Evolutionary conservation across 2,329 filamentous ascomycete genomes (phyloP).

Genomic region (Aspergillus viridinutans): DNA sequence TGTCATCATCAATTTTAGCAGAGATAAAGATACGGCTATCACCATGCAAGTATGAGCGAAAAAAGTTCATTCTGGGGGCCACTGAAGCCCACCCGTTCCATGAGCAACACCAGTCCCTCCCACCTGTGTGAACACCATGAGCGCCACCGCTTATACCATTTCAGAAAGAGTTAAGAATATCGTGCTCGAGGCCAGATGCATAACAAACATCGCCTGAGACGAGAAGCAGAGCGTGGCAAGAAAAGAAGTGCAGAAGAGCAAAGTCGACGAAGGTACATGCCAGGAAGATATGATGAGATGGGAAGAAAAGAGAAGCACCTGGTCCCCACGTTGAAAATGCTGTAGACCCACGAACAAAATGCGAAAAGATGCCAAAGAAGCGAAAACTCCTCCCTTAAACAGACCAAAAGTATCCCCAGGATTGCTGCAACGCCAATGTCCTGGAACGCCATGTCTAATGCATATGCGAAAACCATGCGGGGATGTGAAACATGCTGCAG

Average conservation of each 20-base stretch:
- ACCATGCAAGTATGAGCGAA: conserved; percentile 7
- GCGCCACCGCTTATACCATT: conserved; percentile 29
- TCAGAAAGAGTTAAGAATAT: conserved; percentile 7
- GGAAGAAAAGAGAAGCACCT: conserved; percentile 9
- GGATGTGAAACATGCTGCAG: conserved; percentile 9
- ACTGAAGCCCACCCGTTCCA: conserved; percentile 3
- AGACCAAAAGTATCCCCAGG: conserved; percentile 22
- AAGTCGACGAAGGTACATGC: conserved; percentile 15
- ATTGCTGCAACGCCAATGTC: conserved; percentile 23
- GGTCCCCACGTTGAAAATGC: conserved; percentile 20
- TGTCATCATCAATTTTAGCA: conserved; percentile 23
- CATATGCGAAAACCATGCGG: conserved; percentile 20
- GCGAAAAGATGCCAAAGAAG: conserved; percentile 28
- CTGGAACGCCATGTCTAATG: conserved; percentile 34
- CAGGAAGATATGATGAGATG: conserved; percentile 17
- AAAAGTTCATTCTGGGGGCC: not conserved
- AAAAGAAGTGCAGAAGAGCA: conserved; percentile 6
- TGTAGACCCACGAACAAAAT: conserved; percentile 21
- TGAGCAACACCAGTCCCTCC: conserved; percentile 19
- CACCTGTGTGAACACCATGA: conserved; percentile 25
- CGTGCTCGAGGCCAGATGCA: not conserved
- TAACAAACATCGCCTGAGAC: conserved; percentile 8
- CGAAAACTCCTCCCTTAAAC: conserved; percentile 18
- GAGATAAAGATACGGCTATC: conserved; percentile 6
- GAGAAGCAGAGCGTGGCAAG: conserved; percentile 7